A percentile compares a stretch with the other conserved stretches of the same genome.
Evolutionary conservation across 2,329 filamentous ascomycete species (phyloP).

Genomic region (Cadophora malorum): DNA sequence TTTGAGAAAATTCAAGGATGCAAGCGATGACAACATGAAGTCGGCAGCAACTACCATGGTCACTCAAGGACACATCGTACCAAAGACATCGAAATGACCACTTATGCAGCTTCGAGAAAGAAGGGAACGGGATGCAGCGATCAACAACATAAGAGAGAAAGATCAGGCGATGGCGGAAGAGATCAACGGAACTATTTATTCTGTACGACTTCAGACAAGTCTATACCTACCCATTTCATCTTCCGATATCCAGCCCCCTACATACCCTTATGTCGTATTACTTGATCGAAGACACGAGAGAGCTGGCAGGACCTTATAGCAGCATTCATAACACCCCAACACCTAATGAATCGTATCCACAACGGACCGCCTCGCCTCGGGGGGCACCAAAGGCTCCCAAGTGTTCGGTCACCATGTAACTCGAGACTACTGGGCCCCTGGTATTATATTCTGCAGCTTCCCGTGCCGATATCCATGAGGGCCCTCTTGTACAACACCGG

Average conservation of each 20-base stretch:
- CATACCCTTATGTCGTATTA: conserved; percentile 11
- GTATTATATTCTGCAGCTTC: background rate
- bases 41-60: background rate
- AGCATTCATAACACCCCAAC: conserved; percentile 12
- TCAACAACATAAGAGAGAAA: background rate
- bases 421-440: background rate
- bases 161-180: background rate
- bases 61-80: background rate
- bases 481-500: background rate
- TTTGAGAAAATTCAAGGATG: background rate
- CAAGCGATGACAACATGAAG: background rate
- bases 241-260: conserved; percentile 21
- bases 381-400: conserved; percentile 18
- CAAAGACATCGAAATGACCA: background rate
- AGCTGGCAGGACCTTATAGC: conserved; percentile 11
- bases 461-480: conserved; percentile 20
- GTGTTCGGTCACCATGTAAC: conserved; percentile 12
- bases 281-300: conserved; percentile 19
- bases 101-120: conserved; percentile 5
- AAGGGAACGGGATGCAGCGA: conserved; percentile 2
- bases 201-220: conserved; percentile 4
- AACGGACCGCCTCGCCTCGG: background rate
- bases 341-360: background rate
- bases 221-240: conserved; percentile 5
- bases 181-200: conserved; percentile 11